Conservation (phyloP, 768 basidiomycete genomes). For the Suillus bovinus region DNA sequence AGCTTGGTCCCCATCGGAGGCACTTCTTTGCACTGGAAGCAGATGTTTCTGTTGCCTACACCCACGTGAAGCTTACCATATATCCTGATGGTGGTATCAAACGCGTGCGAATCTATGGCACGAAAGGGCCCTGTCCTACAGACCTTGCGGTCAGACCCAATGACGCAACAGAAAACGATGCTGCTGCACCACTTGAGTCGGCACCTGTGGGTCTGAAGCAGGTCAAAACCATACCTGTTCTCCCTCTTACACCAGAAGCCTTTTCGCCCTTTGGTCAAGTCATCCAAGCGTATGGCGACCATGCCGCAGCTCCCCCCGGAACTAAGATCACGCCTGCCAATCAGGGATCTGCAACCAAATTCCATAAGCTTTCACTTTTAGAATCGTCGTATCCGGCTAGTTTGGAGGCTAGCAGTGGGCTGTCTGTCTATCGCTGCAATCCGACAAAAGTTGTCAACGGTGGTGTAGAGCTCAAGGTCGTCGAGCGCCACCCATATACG, state of each 20-base stretch:
- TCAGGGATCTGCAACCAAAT: slow-evolving; percentile 88
- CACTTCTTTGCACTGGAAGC: slow-evolving; percentile 87
- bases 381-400: slow-evolving; percentile 62
- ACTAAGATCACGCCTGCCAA: slow-evolving; percentile 82
- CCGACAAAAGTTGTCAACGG: slow-evolving; percentile 47
- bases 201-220: slow-evolving; percentile 1
- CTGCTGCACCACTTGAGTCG: slow-evolving; percentile 12
- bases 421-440: slow-evolving; percentile 86
- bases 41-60: slow-evolving; percentile 57
- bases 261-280: slow-evolving; percentile 91
- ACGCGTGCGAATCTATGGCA: slow-evolving; percentile 81
- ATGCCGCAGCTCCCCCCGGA: slow-evolving; percentile 63
- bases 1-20: slow-evolving; percentile 85
- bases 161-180: neutral
- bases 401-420: slow-evolving; percentile 57
- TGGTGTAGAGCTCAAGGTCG: slow-evolving; percentile 59
- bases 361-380: slow-evolving; percentile 84
- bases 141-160: neutral
- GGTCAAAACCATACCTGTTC: slow-evolving; percentile 45
- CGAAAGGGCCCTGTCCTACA: slow-evolving; percentile 38
- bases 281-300: slow-evolving; percentile 80
- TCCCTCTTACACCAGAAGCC: slow-evolving; percentile 79
- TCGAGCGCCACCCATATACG: slow-evolving; percentile 89
- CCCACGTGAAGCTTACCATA: slow-evolving; percentile 86
- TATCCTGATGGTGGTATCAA: slow-evolving; percentile 96